Percentiles rank a stretch among this genome's conserved stretches.
Conservation (phyloP, 2,329 filamentous ascomycete genomes). For the Aspergillus flavus region DNA sequence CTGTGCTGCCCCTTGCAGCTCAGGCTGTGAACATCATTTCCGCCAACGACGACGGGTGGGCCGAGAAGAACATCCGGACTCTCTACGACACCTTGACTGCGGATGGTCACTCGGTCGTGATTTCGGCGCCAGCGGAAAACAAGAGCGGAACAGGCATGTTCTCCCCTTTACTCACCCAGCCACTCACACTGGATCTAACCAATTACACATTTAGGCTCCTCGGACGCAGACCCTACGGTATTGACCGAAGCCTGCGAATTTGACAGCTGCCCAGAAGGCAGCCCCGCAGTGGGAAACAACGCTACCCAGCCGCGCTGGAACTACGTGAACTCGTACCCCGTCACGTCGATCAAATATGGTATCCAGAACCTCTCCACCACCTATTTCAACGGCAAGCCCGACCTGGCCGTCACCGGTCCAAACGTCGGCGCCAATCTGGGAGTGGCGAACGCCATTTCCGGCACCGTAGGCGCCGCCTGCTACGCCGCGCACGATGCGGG, state of each 20-base stretch:
- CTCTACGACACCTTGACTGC: slow-evolving; percentile 59
- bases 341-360: slow-evolving; percentile 65
- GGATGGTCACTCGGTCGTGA: slow-evolving; percentile 62
- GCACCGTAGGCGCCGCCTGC: slow-evolving; percentile 67
- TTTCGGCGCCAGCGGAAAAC: slow-evolving; percentile 69
- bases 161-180: neutral
- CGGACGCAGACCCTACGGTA: slow-evolving; percentile 50
- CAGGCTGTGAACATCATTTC: slow-evolving; percentile 59
- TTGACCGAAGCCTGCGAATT: slow-evolving; percentile 61
- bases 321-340: slow-evolving; percentile 73
- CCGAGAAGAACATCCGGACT: slow-evolving; percentile 66
- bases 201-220: slow-evolving; percentile 51
- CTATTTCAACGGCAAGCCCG: slow-evolving; percentile 58
- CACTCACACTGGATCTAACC: neutral
- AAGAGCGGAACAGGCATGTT: slow-evolving; percentile 62
- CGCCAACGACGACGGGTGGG: slow-evolving; percentile 75
- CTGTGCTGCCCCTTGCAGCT: slow-evolving; percentile 25
- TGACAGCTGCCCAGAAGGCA: slow-evolving; percentile 61
- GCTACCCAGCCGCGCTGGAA: slow-evolving; percentile 61
- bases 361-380: slow-evolving; percentile 59
- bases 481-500: slow-evolving; percentile 57
- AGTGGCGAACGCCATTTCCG: slow-evolving; percentile 60
- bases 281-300: slow-evolving; percentile 61
- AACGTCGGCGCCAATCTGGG: slow-evolving; percentile 65
- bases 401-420: slow-evolving; percentile 67